These are phyloP conservation scores for Tylopilus rubrobrunneus DNA, from an alignment of 768 basidiomycete species.

Conservation along the genomic window DNA sequence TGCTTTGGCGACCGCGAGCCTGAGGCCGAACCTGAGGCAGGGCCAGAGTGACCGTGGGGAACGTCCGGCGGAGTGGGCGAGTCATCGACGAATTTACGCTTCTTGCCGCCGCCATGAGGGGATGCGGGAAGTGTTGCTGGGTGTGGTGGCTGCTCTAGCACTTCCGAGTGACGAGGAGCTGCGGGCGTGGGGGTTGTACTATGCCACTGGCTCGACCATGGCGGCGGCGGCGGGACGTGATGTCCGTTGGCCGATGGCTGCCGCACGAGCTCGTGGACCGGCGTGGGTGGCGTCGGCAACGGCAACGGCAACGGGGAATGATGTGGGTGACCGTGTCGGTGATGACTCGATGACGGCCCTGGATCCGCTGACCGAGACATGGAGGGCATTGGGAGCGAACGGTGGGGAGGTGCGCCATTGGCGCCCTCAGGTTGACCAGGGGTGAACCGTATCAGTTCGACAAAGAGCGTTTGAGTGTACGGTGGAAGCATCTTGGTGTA, in stretches of 20 bases:
- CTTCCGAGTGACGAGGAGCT: conserved; percentile 22
- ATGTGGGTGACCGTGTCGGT: conserved; percentile 27
- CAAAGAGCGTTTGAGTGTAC: conserved; percentile 63
- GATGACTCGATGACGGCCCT: conserved; percentile 29
- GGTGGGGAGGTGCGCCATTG: conserved; percentile 17
- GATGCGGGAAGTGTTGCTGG: conserved; percentile 17
- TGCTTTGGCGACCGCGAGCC: conserved; percentile 32
- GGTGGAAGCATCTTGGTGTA: conserved; percentile 65
- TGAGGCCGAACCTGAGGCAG: conserved; percentile 12
- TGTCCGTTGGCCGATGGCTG: conserved; percentile 32
- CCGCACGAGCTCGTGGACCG: conserved; percentile 30
- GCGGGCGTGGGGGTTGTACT: conserved; percentile 14
- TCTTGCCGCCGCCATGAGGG: conserved; percentile 32
- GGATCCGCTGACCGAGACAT: conserved; percentile 24
- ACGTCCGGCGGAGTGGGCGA: conserved; percentile 26
- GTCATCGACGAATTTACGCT: conserved; percentile 34
- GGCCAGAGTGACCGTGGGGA: conserved; percentile 6
- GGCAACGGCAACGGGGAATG: conserved; percentile 31
- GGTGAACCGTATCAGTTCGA: conserved; percentile 57
- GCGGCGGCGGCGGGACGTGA: conserved; percentile 33
- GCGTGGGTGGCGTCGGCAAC: conserved; percentile 32
- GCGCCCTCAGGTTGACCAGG: conserved; percentile 30
- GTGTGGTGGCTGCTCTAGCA: conserved; percentile 17
- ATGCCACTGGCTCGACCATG: conserved; percentile 33
- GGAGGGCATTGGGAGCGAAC: conserved; percentile 12